A percentile compares a stretch with the other conserved stretches of the same genome.
These are phyloP conservation scores for Pseudogymnoascus sp. DNA, from an alignment of 2,329 filamentous ascomycete genomes.

Conservation along the genomic window DNA sequence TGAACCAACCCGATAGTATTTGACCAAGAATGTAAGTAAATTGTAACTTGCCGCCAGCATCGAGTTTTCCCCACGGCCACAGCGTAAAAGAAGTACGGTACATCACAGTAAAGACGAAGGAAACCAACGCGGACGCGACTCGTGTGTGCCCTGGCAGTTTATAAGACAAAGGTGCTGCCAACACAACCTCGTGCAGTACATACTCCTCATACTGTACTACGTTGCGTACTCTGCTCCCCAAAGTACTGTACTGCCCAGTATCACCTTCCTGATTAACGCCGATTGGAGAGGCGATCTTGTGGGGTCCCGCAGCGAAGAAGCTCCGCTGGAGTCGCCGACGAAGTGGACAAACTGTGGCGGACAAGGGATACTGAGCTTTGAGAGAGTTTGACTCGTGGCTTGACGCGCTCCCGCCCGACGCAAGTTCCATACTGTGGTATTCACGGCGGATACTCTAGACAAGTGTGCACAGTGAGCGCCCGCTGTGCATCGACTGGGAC, in stretches of 20 bases:
- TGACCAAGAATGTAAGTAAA: slow-evolving; percentile 1
- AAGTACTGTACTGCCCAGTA: neutral
- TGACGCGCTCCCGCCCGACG: slow-evolving; percentile 1
- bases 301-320: slow-evolving; percentile 2
- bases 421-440: slow-evolving; percentile 6
- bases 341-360: slow-evolving; percentile 5
- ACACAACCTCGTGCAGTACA: slow-evolving; percentile 6
- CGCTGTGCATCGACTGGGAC: slow-evolving; percentile 4
- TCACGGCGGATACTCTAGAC: slow-evolving; percentile 3
- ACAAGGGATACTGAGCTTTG: slow-evolving; percentile 1
- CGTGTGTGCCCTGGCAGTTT: neutral
- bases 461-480: neutral
- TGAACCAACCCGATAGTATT: neutral
- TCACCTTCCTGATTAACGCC: slow-evolving; percentile 7
- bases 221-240: neutral
- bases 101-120: neutral
- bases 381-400: slow-evolving; percentile 6
- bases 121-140: neutral
- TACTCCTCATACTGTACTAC: slow-evolving; percentile 1
- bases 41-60: slow-evolving; percentile 1
- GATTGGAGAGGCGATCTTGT: slow-evolving; percentile 6
- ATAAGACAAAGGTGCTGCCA: slow-evolving; percentile 2
- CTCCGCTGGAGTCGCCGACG: slow-evolving; percentile 2
- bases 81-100: neutral
- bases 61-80: neutral